Evolutionary conservation across 441 rosid genomes (phyloP).

Genomic region (Aquilaria agallochum): DNA sequence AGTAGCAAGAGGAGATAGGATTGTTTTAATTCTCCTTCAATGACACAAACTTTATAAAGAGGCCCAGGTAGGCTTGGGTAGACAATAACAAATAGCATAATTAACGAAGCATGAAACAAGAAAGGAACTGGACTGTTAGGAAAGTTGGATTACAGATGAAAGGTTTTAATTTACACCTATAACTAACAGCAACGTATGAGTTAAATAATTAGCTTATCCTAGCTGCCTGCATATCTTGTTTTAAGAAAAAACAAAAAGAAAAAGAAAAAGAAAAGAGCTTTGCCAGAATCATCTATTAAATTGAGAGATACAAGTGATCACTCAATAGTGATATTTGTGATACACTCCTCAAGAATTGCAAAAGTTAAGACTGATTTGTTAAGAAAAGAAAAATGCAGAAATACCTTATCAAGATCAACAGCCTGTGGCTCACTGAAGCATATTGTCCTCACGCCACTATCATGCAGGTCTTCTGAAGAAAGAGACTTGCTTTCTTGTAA

Average conservation of each 20-base stretch:
- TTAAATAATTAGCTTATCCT: not conserved
- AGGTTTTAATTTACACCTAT: too few species aligned
- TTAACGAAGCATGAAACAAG: too few species aligned
- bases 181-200: not conserved
- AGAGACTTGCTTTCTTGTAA: conserved; percentile 45
- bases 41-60: too few species aligned
- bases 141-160: too few species aligned
- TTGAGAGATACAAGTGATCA: not conserved
- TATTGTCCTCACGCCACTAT: conserved; percentile 56
- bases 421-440: conserved; percentile 43
- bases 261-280: too few species aligned
- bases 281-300: too few species aligned
- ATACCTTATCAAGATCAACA: conserved; percentile 59
- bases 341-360: not conserved
- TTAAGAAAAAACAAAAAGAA: not conserved
- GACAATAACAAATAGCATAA: too few species aligned
- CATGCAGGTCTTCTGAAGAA: conserved; percentile 51
- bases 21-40: too few species aligned
- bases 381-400: conserved; percentile 9
- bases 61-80: too few species aligned
- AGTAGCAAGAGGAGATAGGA: too few species aligned
- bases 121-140: too few species aligned
- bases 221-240: not conserved
- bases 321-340: not conserved
- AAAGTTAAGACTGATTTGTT: not conserved